Evolutionary conservation across 371 early-diverging fungal genomes (phyloP), one percentile per base, ranked within the genome.

Genomic region (Nematocida major): DNA sequence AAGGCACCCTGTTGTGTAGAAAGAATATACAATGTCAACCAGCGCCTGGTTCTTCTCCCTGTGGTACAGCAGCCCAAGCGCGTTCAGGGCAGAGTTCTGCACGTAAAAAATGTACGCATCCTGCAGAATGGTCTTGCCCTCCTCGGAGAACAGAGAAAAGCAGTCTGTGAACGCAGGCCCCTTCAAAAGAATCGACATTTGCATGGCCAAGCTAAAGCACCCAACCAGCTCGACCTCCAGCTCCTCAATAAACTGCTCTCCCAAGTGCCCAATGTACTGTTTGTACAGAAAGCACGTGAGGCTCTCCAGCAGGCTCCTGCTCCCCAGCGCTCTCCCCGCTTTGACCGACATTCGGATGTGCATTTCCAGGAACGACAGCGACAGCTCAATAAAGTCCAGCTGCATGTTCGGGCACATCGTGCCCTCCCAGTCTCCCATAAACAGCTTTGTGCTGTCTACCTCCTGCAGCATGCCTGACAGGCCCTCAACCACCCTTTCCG

Each of bases 131-230:
- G 36, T 47, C 18, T 43, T 62, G 0, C 76, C 76, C 24, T 73
- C 76, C 54, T 62, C 70, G 0, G 76, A 73, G 38, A 73, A 73
- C 4, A 73, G 66, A 5, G 76, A 32, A 24, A 26, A 73, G 54
- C 76, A 73, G 39, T 63, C 65, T 13, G 13, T 13, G 18, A 63
- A 50, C 11, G 76, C 62, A 48, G 11, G 18, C 18, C 76, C 76
- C 1, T 39, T 63, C 22, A 73, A 45, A 38, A 73, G 38, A 40
- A 73, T 28, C 5, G 61, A 62, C 7, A 53, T 34, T n/a, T 42
- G 59, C 65, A 73, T 73, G 3, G 63, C 43, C 38, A 62, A 65
- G 28, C 13, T 50, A 26, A 73, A 48, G 34, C 53, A 73, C 43
- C 67, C 76, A 28, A 73, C 65, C 9, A 73, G 39, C 48, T 73